phyloP scores from a whole-genome alignment of 192 early-diverging fungal species.

The Coemansia sp. region DNA sequence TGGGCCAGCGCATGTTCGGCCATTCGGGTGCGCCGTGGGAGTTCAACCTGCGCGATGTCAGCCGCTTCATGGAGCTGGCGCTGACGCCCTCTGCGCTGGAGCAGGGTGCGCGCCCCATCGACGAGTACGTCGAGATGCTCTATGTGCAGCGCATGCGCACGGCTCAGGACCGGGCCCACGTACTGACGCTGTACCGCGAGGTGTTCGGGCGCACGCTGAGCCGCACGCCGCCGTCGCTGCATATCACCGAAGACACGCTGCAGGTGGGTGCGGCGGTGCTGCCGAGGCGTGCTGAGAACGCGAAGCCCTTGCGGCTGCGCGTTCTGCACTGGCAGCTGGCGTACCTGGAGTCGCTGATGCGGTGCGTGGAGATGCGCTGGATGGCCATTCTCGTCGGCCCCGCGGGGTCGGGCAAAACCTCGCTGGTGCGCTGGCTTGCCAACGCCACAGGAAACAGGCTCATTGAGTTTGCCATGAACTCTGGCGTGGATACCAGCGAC shows the following conservation, averaged over 20 bases:
- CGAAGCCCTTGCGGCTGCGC: slow-evolving; percentile 52
- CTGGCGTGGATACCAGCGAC: slow-evolving; percentile 91
- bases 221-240: slow-evolving; percentile 34
- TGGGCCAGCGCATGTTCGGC: slow-evolving; percentile 74
- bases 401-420: slow-evolving; percentile 85
- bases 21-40: slow-evolving; percentile 91
- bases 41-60: slow-evolving; percentile 97
- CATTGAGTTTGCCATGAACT: slow-evolving; percentile 95
- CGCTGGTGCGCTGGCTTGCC: slow-evolving; percentile 80
- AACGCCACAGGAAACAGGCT: slow-evolving; percentile 78
- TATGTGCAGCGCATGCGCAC: slow-evolving; percentile 92
- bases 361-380: slow-evolving; percentile 87
- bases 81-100: slow-evolving; percentile 16
- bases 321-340: slow-evolving; percentile 65
- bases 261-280: slow-evolving; percentile 67
- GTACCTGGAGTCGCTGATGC: slow-evolving; percentile 75
- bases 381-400: slow-evolving; percentile 90
- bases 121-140: slow-evolving; percentile 76
- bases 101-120: slow-evolving; percentile 17
- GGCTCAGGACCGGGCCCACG: slow-evolving; percentile 64
- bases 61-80: slow-evolving; percentile 89
- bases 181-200: slow-evolving; percentile 56
- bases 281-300: slow-evolving; percentile 42
- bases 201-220: slow-evolving; percentile 52
- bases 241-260: slow-evolving; percentile 53